Base-by-base conservation (phyloP, 2,329 filamentous ascomycete genomes). In the Biscogniauxia mediterranea region DNA sequence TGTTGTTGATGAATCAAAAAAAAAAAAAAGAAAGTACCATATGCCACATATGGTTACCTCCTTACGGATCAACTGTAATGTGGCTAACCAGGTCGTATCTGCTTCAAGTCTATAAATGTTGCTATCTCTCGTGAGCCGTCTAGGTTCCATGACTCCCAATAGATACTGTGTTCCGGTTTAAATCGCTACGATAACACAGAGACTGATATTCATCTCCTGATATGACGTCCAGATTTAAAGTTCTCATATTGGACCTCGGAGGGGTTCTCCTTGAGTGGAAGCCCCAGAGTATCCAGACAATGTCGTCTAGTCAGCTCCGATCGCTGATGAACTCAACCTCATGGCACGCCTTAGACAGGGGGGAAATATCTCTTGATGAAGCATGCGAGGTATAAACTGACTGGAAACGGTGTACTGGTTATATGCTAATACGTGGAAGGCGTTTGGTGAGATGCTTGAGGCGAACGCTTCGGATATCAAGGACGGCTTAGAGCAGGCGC, bases 241-340 rank as follows among this genome's bases (percentile, higher is more conserved):
- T 58, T 55, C 52, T 68, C 21, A 57, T 67, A 15, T 65, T 69
- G 21, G 66, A 69, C 32, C 64, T 69, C 9, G 63, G 64, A 1
- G 66, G 66, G 11, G 64, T 68, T 46, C 52, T 69, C 4, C 52
- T 69, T 19, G 56, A 64, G 25, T 69, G 65, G 67, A 60, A 68
- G 23, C 49, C 19, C 15, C 32, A 58, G 20, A 61, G n/a, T 17
- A 50, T 61, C 26, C 64, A 4, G 3, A 21, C 52, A 3, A 19
- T 68, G 11, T 53, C 63, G 6, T 38, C 60, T 7, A 55, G 49
- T 28, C 63, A 68, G 42, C 56, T 69, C 11, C 21, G 42, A 4
- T 59, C 54, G n/a, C 57, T 68, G 7, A 66, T 66, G 64, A 59
- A 67, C 52, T 66, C 64, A 1, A 61, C 49, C 1, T 7, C 57